Evolutionary conservation across 192 early-diverging fungal genomes (phyloP).

Genomic region (Gigaspora rosea): DNA sequence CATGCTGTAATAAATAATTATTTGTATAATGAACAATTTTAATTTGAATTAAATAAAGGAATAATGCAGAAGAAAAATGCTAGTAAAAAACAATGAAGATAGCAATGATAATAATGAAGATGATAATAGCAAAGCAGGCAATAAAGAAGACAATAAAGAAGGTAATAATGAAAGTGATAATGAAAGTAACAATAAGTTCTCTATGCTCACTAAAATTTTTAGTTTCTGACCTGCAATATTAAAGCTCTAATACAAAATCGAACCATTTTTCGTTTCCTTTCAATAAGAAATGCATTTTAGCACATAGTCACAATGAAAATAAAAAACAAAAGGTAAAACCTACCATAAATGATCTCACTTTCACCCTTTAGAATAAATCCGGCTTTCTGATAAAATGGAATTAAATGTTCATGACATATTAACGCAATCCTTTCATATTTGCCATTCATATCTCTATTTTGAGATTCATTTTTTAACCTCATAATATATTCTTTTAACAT

Average conservation of each 20-base stretch:
- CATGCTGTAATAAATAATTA: no score
- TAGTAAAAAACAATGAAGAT: no score
- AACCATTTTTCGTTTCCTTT: constrained; percentile 33
- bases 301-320: background rate
- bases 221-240: no score
- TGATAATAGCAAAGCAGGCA: no score
- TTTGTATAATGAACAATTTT: no score
- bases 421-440: constrained; percentile 53
- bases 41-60: no score
- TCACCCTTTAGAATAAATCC: constrained; percentile 59
- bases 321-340: background rate
- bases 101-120: no score
- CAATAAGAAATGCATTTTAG: background rate
- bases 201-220: no score
- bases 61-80: no score
- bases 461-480: constrained; percentile 38
- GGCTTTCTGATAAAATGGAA: constrained; percentile 61
- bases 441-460: background rate
- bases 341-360: constrained; percentile 64
- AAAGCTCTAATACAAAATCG: constrained; percentile 8
- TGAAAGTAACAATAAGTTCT: no score
- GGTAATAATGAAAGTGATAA: no score
- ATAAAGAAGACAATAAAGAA: no score
- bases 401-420: constrained; percentile 54
- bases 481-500: constrained; percentile 54